These are phyloP conservation scores for Fusarium armeniacum DNA, from an alignment of 2,329 filamentous ascomycete genomes.

Conservation along the genomic window DNA sequence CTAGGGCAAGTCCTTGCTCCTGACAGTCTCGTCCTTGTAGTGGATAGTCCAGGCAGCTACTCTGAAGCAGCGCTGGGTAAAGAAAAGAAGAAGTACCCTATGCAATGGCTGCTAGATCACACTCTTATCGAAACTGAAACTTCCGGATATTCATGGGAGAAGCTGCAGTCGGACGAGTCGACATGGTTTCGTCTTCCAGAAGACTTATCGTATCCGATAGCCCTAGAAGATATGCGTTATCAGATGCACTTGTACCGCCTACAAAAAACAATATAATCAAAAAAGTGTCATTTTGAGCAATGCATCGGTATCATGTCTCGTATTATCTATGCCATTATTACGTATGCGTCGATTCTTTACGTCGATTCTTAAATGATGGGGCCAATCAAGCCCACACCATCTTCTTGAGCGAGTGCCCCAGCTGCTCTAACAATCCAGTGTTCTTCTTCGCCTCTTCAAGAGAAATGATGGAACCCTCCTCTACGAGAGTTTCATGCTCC, in stretches of 20 bases:
- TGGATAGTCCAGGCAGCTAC: slow-evolving; percentile 95
- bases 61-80: slow-evolving; percentile 81
- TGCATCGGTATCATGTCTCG: slow-evolving; percentile 38
- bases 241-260: slow-evolving; percentile 85
- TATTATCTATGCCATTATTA: slow-evolving; percentile 27
- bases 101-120: slow-evolving; percentile 93
- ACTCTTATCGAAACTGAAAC: slow-evolving; percentile 70
- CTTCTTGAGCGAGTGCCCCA: slow-evolving; percentile 93
- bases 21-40: slow-evolving; percentile 81
- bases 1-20: slow-evolving; percentile 71
- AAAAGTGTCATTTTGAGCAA: slow-evolving; percentile 9
- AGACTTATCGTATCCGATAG: slow-evolving; percentile 81
- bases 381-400: slow-evolving; percentile 79
- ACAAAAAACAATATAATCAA: slow-evolving; percentile 42
- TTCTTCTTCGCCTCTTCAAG: slow-evolving; percentile 87
- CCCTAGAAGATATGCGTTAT: slow-evolving; percentile 94
- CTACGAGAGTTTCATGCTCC: slow-evolving; percentile 63
- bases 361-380: slow-evolving; percentile 29
- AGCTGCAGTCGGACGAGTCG: slow-evolving; percentile 80
- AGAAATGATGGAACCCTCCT: slow-evolving; percentile 81
- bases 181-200: slow-evolving; percentile 85
- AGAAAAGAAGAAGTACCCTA: slow-evolving; percentile 80
- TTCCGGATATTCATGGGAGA: slow-evolving; percentile 74
- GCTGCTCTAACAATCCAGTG: slow-evolving; percentile 86
- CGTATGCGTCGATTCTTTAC: slow-evolving; percentile 19